phyloP scores from a whole-genome alignment of 768 basidiomycete species.

The Podaxis mareebaensis region DNA sequence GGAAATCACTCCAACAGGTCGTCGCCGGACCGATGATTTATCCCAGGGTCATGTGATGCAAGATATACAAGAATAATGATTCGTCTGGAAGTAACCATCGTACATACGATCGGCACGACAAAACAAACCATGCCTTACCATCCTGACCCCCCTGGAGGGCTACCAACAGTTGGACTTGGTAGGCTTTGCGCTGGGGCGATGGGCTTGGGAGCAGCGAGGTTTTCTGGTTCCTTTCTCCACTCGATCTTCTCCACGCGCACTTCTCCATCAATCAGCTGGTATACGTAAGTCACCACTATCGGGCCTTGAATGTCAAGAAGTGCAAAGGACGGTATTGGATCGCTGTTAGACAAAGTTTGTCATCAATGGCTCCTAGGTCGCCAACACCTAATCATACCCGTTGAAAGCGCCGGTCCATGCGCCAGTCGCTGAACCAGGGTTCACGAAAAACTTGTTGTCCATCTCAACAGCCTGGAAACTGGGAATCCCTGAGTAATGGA shows the following conservation, averaged over 20 bases:
- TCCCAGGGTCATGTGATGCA: slow-evolving; percentile 7
- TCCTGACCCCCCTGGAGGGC: background rate
- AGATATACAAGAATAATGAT: background rate
- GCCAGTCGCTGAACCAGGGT: slow-evolving; percentile 93
- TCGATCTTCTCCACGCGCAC: slow-evolving; percentile 93
- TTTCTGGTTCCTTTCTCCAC: slow-evolving; percentile 65
- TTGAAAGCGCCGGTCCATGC: slow-evolving; percentile 84
- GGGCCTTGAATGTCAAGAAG: slow-evolving; percentile 98
- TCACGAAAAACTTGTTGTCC: slow-evolving; percentile 91
- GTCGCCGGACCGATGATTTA: background rate
- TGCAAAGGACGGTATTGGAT: slow-evolving; percentile 91
- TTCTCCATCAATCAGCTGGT: slow-evolving; percentile 91
- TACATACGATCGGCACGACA: background rate
- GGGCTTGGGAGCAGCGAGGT: slow-evolving; percentile 40
- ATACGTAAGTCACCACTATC: slow-evolving; percentile 96
- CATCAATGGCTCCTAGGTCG: background rate
- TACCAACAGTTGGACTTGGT: slow-evolving; percentile 32
- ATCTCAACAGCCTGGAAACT: slow-evolving; percentile 95
- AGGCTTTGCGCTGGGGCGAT: slow-evolving; percentile 53
- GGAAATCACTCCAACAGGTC: background rate
- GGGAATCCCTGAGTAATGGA: background rate
- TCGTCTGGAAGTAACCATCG: background rate
- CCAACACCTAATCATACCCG: slow-evolving; percentile 43
- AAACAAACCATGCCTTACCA: slow-evolving; percentile 9
- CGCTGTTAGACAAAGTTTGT: slow-evolving; percentile 45